Evolutionary conservation across 441 rosid species (phyloP).

Genomic region (Populus hybrid): DNA sequence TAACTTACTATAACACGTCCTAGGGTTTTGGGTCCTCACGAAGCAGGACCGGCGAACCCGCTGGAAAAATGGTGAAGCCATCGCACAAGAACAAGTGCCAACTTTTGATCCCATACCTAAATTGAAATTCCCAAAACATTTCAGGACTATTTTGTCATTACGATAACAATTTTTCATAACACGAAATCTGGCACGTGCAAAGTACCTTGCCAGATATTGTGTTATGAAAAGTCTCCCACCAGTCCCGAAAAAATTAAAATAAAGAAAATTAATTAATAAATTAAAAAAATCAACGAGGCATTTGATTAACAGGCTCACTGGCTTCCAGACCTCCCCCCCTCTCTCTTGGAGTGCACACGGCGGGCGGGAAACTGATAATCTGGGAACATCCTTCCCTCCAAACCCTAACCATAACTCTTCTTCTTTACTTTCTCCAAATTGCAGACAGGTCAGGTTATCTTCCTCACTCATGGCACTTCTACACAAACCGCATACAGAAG

Average conservation of each 20-base stretch:
- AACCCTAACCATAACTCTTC: slow-evolving; percentile 11
- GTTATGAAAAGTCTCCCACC: too few species aligned
- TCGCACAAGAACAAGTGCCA: background rate
- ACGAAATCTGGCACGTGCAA: background rate
- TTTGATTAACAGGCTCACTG: background rate
- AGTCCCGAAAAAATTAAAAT: too few species aligned
- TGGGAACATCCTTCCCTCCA: slow-evolving; percentile 45
- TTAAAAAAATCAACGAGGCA: background rate
- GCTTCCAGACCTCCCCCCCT: background rate
- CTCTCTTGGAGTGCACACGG: background rate
- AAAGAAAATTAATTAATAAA: too few species aligned
- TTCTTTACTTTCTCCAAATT: background rate
- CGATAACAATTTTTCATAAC: background rate
- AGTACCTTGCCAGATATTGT: background rate
- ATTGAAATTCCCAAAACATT: background rate
- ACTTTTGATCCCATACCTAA: background rate
- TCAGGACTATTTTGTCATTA: background rate
- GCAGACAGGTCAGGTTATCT: background rate
- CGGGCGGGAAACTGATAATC: slow-evolving; percentile 51
- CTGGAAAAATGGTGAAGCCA: background rate
- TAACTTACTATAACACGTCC: background rate
- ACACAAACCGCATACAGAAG: background rate
- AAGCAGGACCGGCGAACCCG: background rate
- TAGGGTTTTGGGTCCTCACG: background rate
- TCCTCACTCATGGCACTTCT: background rate